Evolutionary conservation across 2,329 filamentous ascomycete species (phyloP).

Genomic region (Pyrenophora tritici-repentis): DNA sequence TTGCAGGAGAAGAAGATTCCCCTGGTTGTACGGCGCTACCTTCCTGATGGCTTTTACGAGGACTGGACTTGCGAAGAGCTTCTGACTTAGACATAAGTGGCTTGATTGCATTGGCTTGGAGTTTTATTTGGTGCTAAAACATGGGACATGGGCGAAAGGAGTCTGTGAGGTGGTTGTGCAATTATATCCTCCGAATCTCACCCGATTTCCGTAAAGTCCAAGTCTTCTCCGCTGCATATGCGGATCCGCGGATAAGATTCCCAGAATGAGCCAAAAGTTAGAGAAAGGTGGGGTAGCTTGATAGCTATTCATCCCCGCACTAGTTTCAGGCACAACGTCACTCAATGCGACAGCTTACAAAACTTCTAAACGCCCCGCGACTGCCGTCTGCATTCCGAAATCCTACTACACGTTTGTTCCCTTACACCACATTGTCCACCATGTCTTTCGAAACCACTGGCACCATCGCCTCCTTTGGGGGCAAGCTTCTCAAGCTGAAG

Average conservation of each 20-base stretch:
- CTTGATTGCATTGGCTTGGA: slow-evolving; percentile 41
- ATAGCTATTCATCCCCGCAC: slow-evolving; percentile 38
- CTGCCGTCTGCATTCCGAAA: slow-evolving; percentile 15
- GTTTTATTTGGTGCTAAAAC: slow-evolving; percentile 38
- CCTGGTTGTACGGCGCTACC: slow-evolving; percentile 88
- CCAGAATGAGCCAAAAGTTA: slow-evolving; percentile 29
- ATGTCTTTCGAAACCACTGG: slow-evolving; percentile 85
- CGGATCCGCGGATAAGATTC: slow-evolving; percentile 43
- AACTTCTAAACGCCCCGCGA: slow-evolving; percentile 26
- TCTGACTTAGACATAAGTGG: slow-evolving; percentile 51
- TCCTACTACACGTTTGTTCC: slow-evolving; percentile 14
- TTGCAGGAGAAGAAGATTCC: slow-evolving; percentile 98
- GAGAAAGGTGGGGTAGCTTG: slow-evolving; percentile 38
- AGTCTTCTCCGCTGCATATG: slow-evolving; percentile 30
- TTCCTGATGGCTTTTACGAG: slow-evolving; percentile 98
- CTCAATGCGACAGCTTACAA: slow-evolving; percentile 28
- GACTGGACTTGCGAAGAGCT: slow-evolving; percentile 99
- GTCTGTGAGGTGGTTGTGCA: slow-evolving; percentile 32
- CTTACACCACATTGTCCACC: slow-evolving; percentile 25
- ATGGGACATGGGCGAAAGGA: slow-evolving; percentile 42
- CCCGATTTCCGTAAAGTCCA: slow-evolving; percentile 37
- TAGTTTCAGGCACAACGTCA: slow-evolving; percentile 40
- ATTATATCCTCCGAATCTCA: slow-evolving; percentile 41
- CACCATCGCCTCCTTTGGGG: slow-evolving; percentile 88
- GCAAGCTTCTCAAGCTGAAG: slow-evolving; percentile 90